Evolutionary conservation across 345 rosid genomes (phyloP).

Genomic region (Combretum micranthum): DNA sequence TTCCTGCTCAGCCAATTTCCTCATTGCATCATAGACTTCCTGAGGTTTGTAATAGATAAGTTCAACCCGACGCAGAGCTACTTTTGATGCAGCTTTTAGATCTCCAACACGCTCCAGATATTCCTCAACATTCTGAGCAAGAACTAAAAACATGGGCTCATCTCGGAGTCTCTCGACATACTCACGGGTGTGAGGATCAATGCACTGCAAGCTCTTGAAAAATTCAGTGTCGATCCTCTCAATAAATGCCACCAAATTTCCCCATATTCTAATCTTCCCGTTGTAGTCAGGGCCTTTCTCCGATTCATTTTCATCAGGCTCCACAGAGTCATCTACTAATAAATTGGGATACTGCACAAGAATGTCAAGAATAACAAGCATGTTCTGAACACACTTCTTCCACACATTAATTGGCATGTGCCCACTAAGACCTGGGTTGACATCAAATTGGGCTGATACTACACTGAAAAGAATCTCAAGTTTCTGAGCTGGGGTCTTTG

Average conservation of each 20-base stretch:
- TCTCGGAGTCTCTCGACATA: slow-evolving; percentile 83
- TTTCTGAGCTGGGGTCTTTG: slow-evolving; percentile 98
- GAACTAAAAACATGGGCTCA: slow-evolving; percentile 75
- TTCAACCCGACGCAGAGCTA: slow-evolving; percentile 72
- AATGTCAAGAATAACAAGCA: slow-evolving; percentile 76
- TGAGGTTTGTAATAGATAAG: slow-evolving; percentile 88
- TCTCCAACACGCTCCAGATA: slow-evolving; percentile 64
- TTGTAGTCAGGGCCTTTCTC: slow-evolving; percentile 60
- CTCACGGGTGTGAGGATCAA: slow-evolving; percentile 92
- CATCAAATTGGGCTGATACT: slow-evolving; percentile 92
- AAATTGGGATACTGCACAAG: slow-evolving; percentile 64
- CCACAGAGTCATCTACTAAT: slow-evolving; percentile 66
- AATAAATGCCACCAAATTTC: slow-evolving; percentile 79
- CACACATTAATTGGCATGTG: slow-evolving; percentile 94
- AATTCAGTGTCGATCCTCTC: slow-evolving; percentile 86
- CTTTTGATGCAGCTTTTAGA: slow-evolving; percentile 77
- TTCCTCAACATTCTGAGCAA: slow-evolving; percentile 87
- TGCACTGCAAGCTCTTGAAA: slow-evolving; percentile 92
- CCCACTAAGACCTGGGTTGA: slow-evolving; percentile 90
- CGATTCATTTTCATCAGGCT: slow-evolving; percentile 87
- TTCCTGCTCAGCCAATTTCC: slow-evolving; percentile 69
- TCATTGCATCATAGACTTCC: slow-evolving; percentile 93
- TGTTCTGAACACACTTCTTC: slow-evolving; percentile 83
- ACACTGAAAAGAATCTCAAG: slow-evolving; percentile 87
- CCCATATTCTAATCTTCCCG: slow-evolving; percentile 80